Evolutionary conservation across 768 basidiomycete species (phyloP).

Genomic region (Lactarius sp.): DNA sequence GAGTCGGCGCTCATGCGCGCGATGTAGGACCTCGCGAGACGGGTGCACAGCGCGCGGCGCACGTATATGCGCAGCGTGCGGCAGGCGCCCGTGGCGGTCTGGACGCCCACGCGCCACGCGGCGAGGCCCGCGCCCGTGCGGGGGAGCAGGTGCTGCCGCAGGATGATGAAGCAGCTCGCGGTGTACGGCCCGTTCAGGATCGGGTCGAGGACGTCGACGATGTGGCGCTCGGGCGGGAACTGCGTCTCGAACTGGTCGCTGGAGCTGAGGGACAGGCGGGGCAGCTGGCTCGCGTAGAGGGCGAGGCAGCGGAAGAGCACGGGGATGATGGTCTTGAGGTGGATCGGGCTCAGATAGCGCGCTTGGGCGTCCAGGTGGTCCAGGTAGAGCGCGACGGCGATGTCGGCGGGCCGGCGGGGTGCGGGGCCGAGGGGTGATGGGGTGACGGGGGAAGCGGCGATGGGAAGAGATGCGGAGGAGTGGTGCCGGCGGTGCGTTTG

Average conservation of each 20-base stretch:
- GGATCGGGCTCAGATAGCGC: slow-evolving; percentile 51
- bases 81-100: slow-evolving; percentile 31
- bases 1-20: slow-evolving; percentile 45
- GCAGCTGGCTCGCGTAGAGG: slow-evolving; percentile 60
- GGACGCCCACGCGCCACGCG: slow-evolving; percentile 25
- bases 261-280: slow-evolving; percentile 55
- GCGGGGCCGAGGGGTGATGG: slow-evolving; percentile 29
- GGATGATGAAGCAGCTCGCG: slow-evolving; percentile 56
- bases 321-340: slow-evolving; percentile 56
- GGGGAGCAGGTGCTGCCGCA: slow-evolving; percentile 56
- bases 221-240: slow-evolving; percentile 45
- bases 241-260: slow-evolving; percentile 32
- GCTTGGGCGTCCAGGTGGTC: slow-evolving; percentile 57
- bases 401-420: slow-evolving; percentile 52
- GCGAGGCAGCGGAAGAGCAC: slow-evolving; percentile 68
- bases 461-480: slow-evolving; percentile 52
- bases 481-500: slow-evolving; percentile 58
- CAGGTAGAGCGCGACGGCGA: slow-evolving; percentile 59
- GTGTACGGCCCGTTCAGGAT: slow-evolving; percentile 65
- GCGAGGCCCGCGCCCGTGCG: slow-evolving; percentile 29
- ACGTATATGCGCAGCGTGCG: slow-evolving; percentile 61
- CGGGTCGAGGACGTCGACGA: slow-evolving; percentile 50
- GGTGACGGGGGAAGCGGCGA: slow-evolving; percentile 34
- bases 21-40: slow-evolving; percentile 66
- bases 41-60: slow-evolving; percentile 53